Base-by-base conservation (phyloP, 176 grass and related monocot species). In the Cenchrus americanus region DNA sequence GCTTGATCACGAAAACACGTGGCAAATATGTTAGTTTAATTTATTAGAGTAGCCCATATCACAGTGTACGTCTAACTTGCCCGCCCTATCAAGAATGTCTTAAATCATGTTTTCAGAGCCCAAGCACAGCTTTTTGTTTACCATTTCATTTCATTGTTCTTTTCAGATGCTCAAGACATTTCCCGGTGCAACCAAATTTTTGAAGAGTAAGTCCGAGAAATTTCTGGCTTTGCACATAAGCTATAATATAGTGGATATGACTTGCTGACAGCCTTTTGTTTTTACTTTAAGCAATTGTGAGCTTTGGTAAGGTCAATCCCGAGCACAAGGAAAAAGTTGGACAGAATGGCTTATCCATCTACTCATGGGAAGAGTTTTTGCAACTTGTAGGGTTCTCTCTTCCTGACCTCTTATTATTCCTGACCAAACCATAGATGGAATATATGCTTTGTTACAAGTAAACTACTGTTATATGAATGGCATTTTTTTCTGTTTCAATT, bases 121-220 rank as follows among this genome's bases (percentile, higher is more conserved):
- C 15, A 1, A 6, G 1, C 46, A 78, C 47, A 71, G 18, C 21
- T 41, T 51, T 61, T 30, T 69, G 19, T 62, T 72, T 42, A 24
- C 52, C 17, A 8, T 46, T 80, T 81, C 4, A 82, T 55, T 55
- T 19, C 30, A n/a, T 49, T 44, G 22, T 81, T 70, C 66, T 91
- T 86, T 94, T 85, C 85, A 98, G 96, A 53, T 98, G 52, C 81
- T 95, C 68, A 95, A 95, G 60, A 98, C 96, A 75, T 62, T 95
- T 77, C 93, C 89, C 12, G 90, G 80, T 72, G 64, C 83, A 27
- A 71, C 87, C 59, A 86, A 85, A 80, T 92, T 76, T 75, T 65
- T 96, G 79, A 96, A 87, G 71, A 92, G 93, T 99, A 87, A 92
- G 93, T 85, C 85, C 34, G n/a, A 72, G 8, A 80, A 85, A 9